Evolutionary conservation across 192 early-diverging fungal species (phyloP), one percentile per base, ranked within the genome.

Genomic region (Backusella parvicylindrica): DNA sequence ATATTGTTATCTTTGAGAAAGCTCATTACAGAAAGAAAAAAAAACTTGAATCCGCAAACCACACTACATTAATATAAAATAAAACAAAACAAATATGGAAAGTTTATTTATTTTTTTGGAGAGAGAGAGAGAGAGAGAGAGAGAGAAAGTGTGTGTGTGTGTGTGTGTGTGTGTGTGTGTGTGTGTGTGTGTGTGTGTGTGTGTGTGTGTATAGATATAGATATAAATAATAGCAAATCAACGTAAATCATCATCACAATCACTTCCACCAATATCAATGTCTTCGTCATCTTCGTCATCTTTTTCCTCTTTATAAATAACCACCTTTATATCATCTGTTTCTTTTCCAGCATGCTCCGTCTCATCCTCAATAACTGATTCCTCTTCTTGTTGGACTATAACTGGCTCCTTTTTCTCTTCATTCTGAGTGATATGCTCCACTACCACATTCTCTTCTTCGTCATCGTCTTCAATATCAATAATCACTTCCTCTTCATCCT

Each of bases 401-500:
- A n/a, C 18, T 33, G 56, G 26, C 26, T n/a, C 18, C 3, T 6
- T 35, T 18, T n/a, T 33, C 18, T 21, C 21, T 23, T 18, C 50
- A 53, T 18, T 6, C 3, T 35, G 3, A 43, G 30, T 73, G 12
- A n/a, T 28, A 35, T 72, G 72, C 2, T 53, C 32, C 37, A 28
- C 31, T 2, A 68, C 71, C 0, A 28, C 12, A 70, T 47, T 33
- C 9, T 82, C 81, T 9, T 82, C 76, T 5, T 87, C 82, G 1
- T 85, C 86, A 72, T 88, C 87, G 18, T 82, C 76, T 47, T 88
- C 88, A 16, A 81, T 82, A 35, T 90, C 87, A 18, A 84, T 88
- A 60, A 60, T 60, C 1, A 60, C 53, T 18, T 56, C 50, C 23
- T 56, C 50, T 11, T 56, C 50, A 3, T 60, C 53, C 1, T 38